A percentile compares a stretch with the other conserved stretches of the same genome.
phyloP scores from a whole-genome alignment of 495 filamentous ascomycete species.

The Terfezia claveryi region DNA sequence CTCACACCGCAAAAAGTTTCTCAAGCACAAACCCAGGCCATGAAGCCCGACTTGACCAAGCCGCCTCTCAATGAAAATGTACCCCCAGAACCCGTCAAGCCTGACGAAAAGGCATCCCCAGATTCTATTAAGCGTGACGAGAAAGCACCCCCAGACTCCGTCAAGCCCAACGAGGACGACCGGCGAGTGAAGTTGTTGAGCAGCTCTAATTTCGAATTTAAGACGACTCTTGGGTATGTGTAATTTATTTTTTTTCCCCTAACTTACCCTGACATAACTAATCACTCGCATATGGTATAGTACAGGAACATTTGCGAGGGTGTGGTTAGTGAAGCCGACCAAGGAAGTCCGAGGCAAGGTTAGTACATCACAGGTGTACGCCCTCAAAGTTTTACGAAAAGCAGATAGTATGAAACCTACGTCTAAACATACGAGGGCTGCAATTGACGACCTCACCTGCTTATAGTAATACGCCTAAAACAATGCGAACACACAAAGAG shows the following conservation, averaged over 20 bases:
- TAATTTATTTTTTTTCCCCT: conserved; percentile 1
- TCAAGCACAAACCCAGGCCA: no score
- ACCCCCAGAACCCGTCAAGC: no score
- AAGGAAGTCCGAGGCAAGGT: conserved; percentile 31
- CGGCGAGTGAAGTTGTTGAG: conserved; percentile 30
- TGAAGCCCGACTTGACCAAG: no score
- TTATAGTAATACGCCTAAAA: conserved; percentile 74
- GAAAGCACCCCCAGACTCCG: background rate
- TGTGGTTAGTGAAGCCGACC: conserved; percentile 54
- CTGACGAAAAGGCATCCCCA: no score
- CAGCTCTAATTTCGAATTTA: conserved; percentile 41
- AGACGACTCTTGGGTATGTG: conserved; percentile 57
- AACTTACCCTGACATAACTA: conserved; percentile 18
- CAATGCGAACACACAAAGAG: conserved; percentile 95
- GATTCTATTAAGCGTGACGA: no score
- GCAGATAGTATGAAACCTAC: conserved; percentile 35
- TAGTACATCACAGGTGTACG: conserved; percentile 51
- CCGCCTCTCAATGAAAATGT: no score
- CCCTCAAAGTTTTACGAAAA: conserved; percentile 84
- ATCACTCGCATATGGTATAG: conserved; percentile 20
- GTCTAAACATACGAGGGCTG: conserved; percentile 2
- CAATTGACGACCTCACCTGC: conserved; percentile 4
- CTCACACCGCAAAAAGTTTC: no score
- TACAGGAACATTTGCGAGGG: conserved; percentile 74
- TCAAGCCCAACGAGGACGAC: background rate